phyloP scores from a whole-genome alignment of 176 grass and related monocot species.

The Elymus sibiricus region DNA sequence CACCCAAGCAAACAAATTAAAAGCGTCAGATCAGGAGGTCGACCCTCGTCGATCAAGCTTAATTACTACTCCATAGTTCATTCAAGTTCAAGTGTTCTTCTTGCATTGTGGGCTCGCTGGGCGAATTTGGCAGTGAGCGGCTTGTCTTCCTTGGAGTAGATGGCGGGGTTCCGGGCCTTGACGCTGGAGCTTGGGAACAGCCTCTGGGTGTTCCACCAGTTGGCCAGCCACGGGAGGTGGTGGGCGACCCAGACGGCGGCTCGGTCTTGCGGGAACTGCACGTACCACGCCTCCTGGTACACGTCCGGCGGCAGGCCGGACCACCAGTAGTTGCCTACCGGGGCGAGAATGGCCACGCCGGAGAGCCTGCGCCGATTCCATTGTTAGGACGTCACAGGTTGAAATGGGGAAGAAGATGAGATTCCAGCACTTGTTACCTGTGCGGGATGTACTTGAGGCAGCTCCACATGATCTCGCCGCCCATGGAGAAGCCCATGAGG shows the following conservation, averaged over 20 bases:
- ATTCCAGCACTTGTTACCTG: slow-evolving; percentile 16
- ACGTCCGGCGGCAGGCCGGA: slow-evolving; percentile 52
- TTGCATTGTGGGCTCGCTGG: slow-evolving; percentile 26
- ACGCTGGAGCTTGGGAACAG: slow-evolving; percentile 51
- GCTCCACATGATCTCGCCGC: slow-evolving; percentile 63
- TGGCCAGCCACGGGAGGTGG: slow-evolving; percentile 59
- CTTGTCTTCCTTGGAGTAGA: slow-evolving; percentile 21
- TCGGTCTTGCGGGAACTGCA: slow-evolving; percentile 46
- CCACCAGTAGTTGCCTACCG: slow-evolving; percentile 73
- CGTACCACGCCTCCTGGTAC: slow-evolving; percentile 42
- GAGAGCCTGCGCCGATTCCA: slow-evolving; percentile 35
- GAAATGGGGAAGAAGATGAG: background rate
- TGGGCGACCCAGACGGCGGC: slow-evolving; percentile 55
- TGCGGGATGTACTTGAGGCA: slow-evolving; percentile 62
- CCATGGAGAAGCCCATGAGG: slow-evolving; percentile 55
- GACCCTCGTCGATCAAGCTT: background rate
- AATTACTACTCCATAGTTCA: background rate
- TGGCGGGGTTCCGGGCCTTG: background rate
- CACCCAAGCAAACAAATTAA: background rate
- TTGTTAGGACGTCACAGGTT: background rate
- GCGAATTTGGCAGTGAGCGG: slow-evolving; percentile 17
- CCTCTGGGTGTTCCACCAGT: slow-evolving; percentile 77
- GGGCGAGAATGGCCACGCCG: slow-evolving; percentile 54
- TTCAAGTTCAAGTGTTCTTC: background rate
- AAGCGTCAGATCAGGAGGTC: background rate